phyloP scores from a whole-genome alignment of 164 flowering plant genomes.

The Cinnamomum micranthum region DNA sequence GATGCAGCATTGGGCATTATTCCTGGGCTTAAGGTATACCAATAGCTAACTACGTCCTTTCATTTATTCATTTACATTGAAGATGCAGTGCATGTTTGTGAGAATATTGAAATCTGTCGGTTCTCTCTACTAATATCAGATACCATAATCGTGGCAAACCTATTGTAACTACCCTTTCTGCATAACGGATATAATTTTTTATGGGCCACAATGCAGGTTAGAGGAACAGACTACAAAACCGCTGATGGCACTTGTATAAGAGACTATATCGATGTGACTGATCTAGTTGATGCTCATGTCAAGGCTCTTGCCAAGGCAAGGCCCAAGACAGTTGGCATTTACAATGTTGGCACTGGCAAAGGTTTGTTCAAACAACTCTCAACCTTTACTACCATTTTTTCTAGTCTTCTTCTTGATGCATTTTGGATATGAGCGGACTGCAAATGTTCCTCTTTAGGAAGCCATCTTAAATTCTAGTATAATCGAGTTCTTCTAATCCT shows the following conservation, averaged over 20 bases:
- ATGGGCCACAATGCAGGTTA: conserved; percentile 41
- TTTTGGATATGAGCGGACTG: not conserved
- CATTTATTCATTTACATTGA: not conserved
- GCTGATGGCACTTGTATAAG: conserved; percentile 88
- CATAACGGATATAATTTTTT: conserved; percentile 29
- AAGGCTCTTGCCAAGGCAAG: conserved; percentile 85
- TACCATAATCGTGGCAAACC: not conserved
- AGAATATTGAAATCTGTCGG: not conserved
- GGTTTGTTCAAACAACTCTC: conserved; percentile 32
- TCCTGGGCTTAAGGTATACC: conserved; percentile 84
- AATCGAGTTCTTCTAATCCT: too few relatives aligned
- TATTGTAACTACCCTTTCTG: not conserved
- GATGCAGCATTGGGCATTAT: conserved; percentile 89
- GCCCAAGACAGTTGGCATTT: conserved; percentile 80
- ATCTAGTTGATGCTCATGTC: conserved; percentile 98
- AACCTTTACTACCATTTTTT: not conserved
- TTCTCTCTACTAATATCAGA: too few relatives aligned
- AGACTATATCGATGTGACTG: conserved; percentile 96
- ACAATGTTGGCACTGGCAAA: conserved; percentile 96
- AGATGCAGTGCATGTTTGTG: not conserved
- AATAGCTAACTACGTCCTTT: not conserved
- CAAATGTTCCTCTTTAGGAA: too few relatives aligned
- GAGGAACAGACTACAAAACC: conserved; percentile 90
- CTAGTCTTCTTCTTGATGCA: not conserved
- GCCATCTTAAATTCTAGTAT: too few relatives aligned